phyloP scores from a whole-genome alignment of 164 flowering plant genomes.

The Vitis amurensis region DNA sequence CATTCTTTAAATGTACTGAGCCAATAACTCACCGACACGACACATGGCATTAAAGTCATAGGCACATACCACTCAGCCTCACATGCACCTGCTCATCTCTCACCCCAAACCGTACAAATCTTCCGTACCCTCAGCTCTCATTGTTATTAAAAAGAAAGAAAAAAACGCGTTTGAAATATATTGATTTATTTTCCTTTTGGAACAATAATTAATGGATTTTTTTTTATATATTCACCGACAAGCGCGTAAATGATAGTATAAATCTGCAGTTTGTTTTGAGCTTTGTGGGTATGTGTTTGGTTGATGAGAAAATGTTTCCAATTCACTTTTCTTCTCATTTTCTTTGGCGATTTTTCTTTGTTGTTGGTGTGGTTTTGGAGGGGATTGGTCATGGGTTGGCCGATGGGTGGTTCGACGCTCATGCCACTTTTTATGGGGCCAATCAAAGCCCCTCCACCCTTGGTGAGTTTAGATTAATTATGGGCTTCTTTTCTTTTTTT shows the following conservation, averaged over 20 bases:
- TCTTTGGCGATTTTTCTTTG: conserved; percentile 10
- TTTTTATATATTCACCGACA: conserved; percentile 22
- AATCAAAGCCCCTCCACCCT: conserved; percentile 52
- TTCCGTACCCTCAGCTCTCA: conserved; percentile 1
- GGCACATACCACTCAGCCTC: background rate
- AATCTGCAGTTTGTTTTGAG: background rate
- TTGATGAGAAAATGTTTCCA: conserved; percentile 11
- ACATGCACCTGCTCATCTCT: conserved; percentile 15
- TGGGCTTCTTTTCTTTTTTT: no score
- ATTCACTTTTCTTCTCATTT: background rate
- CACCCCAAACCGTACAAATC: conserved; percentile 1
- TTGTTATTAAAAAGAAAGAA: background rate
- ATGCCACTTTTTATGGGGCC: conserved; percentile 75
- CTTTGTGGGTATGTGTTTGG: conserved; percentile 3
- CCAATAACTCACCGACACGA: conserved; percentile 9
- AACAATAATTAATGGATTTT: background rate
- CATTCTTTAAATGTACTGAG: background rate
- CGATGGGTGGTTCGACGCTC: conserved; percentile 51
- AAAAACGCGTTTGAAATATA: conserved; percentile 8
- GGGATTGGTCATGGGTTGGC: conserved; percentile 21
- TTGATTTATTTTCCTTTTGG: background rate
- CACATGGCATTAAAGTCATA: background rate
- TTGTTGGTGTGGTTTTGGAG: conserved; percentile 3
- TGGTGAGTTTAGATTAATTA: conserved; percentile 32
- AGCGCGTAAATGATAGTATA: conserved; percentile 7